Evolutionary conservation across 2,329 filamentous ascomycete genomes (phyloP), one percentile per base, ranked within the genome.

Genomic region (Colletotrichum siamense): DNA sequence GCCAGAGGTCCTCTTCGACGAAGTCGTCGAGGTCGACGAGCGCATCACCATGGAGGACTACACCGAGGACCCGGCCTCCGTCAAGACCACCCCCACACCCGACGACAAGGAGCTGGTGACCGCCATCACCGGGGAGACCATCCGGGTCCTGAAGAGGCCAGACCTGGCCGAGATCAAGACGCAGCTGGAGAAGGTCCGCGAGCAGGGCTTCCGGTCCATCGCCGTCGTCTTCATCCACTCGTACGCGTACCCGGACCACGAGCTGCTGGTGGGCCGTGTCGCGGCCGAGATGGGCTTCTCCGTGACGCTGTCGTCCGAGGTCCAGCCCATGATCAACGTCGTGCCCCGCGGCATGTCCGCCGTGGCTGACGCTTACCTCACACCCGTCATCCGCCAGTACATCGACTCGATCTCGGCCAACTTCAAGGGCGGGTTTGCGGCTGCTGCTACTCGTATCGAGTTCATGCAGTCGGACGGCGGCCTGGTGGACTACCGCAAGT

Each of bases 1-100:
- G 70, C 92, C 93, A 1, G 92, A 94, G 65, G 91, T 94, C 12
- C 87, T 95, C 4, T 95, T 95, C 81, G 91, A 93, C 79, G 89
- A 86, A 39, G 94, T 95, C 0, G 86, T 95, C 3, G 94, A 95
- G 83, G 89, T 95, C n/a, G 92, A 95, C 69, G 94, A 95, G 85
- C 87, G 94, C 39, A 92, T 95, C 6, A 95, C 94, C 0, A 84
- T 95, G 64, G 94, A 95, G 78, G 93, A 94, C 77, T 95, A 94
- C 78, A 92, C 93, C 0, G 93, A 95, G 81, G 92, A 95, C 74
- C 94, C 94, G 0, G 86, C 90, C 55, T 78, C 79, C 1, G 91
- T 91, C 0, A 83, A 90, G 3, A 88, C 88, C 3, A 82, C 87
- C 18, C 79, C 83, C 6, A 75, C 78, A 24, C 77, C 78, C 16